A percentile compares a stretch with the other conserved stretches of the same genome.
phyloP scores from a whole-genome alignment of 1,139 yeast species.

The Blastobotrys ciferrii region DNA sequence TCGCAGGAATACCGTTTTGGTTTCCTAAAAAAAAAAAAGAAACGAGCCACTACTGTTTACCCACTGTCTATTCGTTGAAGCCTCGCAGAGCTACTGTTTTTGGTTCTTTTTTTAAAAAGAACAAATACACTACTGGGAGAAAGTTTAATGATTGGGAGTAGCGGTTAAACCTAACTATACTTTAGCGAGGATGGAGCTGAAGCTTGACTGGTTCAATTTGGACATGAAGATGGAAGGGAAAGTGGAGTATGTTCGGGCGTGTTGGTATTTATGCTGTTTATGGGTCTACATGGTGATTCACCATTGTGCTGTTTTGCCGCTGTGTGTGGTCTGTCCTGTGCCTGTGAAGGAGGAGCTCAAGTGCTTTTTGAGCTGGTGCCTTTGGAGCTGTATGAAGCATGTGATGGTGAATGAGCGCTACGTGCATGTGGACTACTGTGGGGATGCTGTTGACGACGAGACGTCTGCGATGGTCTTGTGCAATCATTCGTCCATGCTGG shows the following conservation, averaged over 20 bases:
- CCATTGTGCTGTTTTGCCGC: neutral
- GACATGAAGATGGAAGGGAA: neutral
- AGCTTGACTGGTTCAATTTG: neutral
- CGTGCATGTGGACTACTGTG: neutral
- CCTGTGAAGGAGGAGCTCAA: neutral
- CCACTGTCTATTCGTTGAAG: no score
- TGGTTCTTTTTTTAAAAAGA: no score
- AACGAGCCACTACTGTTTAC: no score
- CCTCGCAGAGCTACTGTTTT: no score
- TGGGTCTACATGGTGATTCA: neutral
- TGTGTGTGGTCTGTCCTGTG: neutral
- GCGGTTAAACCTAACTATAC: neutral
- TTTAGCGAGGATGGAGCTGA: neutral
- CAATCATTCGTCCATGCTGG: slow-evolving; percentile 58
- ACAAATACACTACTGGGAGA: no score
- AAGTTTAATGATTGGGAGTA: no score
- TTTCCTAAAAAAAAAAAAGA: no score
- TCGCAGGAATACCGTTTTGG: no score
- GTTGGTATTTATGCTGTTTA: neutral
- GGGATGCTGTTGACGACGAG: neutral
- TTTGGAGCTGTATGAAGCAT: neutral
- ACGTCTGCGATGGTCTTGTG: slow-evolving; percentile 23
- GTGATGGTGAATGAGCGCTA: neutral
- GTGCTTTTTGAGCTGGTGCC: slow-evolving; percentile 2
- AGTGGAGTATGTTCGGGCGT: neutral